phyloP scores from a whole-genome alignment of 202 grass and related monocot species.

The Dendrocalamus latiflorus region DNA sequence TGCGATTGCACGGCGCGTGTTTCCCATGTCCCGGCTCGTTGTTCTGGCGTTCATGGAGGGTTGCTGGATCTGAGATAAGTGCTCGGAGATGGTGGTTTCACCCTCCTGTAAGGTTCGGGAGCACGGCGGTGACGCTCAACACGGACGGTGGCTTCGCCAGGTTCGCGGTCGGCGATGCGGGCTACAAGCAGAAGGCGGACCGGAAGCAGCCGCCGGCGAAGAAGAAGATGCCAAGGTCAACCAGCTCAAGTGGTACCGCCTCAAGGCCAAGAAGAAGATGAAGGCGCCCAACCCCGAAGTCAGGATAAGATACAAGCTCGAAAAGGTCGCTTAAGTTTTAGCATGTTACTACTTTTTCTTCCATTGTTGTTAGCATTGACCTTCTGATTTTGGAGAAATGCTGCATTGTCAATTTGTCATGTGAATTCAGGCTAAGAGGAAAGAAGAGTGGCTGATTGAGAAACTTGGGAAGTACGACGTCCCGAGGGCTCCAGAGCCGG shows the following conservation, averaged over 20 bases:
- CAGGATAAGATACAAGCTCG: slow-evolving; percentile 74
- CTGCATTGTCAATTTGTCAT: not conserved
- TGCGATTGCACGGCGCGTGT: not conserved
- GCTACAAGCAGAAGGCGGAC: not conserved
- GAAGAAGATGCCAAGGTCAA: slow-evolving; percentile 75
- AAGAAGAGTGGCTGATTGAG: slow-evolving; percentile 83
- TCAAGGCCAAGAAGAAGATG: slow-evolving; percentile 82
- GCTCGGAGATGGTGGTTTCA: not conserved
- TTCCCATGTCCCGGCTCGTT: not conserved
- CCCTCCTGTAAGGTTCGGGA: slow-evolving; percentile 25
- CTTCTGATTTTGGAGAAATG: not conserved
- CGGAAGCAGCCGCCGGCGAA: not conserved
- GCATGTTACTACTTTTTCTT: not conserved
- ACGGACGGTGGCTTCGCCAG: slow-evolving; percentile 45
- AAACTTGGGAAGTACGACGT: slow-evolving; percentile 74
- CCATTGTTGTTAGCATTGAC: not conserved
- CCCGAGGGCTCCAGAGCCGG: slow-evolving; percentile 22
- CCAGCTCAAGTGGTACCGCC: slow-evolving; percentile 74
- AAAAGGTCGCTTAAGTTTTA: slow-evolving; percentile 19
- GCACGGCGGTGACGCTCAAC: slow-evolving; percentile 35
- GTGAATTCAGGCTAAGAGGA: slow-evolving; percentile 60
- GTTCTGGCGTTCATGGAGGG: not conserved
- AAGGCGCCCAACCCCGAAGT: slow-evolving; percentile 75
- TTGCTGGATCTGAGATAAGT: not conserved
- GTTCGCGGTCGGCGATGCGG: slow-evolving; percentile 11